Conservation (phyloP, 108 stramenopile genomes). For the Cyclostephanos invisitatus region DNA sequence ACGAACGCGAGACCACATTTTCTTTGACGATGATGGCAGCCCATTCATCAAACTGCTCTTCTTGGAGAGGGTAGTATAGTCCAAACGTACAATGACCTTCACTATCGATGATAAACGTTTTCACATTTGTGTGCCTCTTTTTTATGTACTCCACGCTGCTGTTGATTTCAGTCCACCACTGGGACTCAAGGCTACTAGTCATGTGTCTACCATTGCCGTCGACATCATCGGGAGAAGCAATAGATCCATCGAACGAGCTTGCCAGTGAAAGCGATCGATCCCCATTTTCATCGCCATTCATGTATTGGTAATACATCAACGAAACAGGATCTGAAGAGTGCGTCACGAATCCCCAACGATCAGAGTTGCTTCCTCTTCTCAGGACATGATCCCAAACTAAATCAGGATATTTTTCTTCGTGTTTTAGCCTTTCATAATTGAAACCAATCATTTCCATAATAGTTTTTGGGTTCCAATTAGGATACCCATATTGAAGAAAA, state of each 20-base stretch:
- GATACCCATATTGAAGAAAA: constrained; percentile 47
- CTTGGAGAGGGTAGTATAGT: constrained; percentile 53
- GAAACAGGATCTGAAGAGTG: constrained; percentile 55
- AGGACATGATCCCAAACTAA: constrained; percentile 50
- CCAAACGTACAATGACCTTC: constrained; percentile 64
- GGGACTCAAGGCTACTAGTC: constrained; percentile 14
- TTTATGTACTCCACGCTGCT: constrained; percentile 32
- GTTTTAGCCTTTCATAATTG: constrained; percentile 41
- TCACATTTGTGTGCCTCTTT: constrained; percentile 50
- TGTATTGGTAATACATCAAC: constrained; percentile 54
- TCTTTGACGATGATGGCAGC: constrained; percentile 47
- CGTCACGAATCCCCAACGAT: constrained; percentile 59
- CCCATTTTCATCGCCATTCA: constrained; percentile 36
- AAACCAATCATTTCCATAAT: constrained; percentile 50
- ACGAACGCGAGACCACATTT: constrained; percentile 12
- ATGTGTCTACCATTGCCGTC: constrained; percentile 17
- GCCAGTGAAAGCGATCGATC: constrained; percentile 17
- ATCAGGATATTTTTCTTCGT: constrained; percentile 46
- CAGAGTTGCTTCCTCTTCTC: constrained; percentile 42
- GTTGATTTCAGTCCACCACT: constrained; percentile 49
- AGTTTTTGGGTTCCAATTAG: constrained; percentile 47
- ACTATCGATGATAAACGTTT: constrained; percentile 46
- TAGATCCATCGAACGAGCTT: background rate
- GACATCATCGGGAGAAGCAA: background rate
- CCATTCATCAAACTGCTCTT: constrained; percentile 46